Percentiles rank a stretch among this genome's conserved stretches.
phyloP scores from a whole-genome alignment of 2,329 filamentous ascomycete genomes.

The Ophiosphaerella korrae region DNA sequence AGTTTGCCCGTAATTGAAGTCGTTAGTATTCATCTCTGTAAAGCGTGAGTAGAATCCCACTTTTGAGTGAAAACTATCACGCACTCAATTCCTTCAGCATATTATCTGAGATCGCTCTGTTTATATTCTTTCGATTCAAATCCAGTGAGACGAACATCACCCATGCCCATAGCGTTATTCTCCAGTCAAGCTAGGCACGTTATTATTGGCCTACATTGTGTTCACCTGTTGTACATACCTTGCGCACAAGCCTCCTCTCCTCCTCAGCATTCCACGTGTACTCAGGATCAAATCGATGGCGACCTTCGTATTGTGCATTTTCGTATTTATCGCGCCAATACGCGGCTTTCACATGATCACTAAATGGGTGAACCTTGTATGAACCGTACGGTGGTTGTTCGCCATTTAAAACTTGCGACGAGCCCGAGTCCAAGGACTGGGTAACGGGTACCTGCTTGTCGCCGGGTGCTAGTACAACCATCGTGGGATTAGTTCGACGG shows the following conservation, averaged over 20 bases:
- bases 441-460: conserved; percentile 23
- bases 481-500: conserved; percentile 7
- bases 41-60: too few species aligned
- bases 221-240: conserved; percentile 39
- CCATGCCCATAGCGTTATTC: conserved; percentile 46
- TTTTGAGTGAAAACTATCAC: conserved; percentile 1
- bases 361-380: conserved; percentile 28
- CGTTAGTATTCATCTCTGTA: conserved; percentile 36
- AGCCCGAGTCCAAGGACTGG: conserved; percentile 19
- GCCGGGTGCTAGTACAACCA: conserved; percentile 15
- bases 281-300: conserved; percentile 56
- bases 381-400: conserved; percentile 16
- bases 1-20: conserved; percentile 42
- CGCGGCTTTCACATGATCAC: conserved; percentile 26
- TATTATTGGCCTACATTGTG: not conserved
- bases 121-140: conserved; percentile 56
- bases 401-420: conserved; percentile 11
- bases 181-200: conserved; percentile 29
- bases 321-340: conserved; percentile 36
- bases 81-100: conserved; percentile 36
- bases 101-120: conserved; percentile 46
- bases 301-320: conserved; percentile 39
- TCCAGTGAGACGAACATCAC: conserved; percentile 57
- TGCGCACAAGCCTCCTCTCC: conserved; percentile 53
- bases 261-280: conserved; percentile 54